Percentiles rank a stretch among this genome's conserved stretches.
phyloP scores from a whole-genome alignment of 441 rosid species.

The Mallotus japonicus region DNA sequence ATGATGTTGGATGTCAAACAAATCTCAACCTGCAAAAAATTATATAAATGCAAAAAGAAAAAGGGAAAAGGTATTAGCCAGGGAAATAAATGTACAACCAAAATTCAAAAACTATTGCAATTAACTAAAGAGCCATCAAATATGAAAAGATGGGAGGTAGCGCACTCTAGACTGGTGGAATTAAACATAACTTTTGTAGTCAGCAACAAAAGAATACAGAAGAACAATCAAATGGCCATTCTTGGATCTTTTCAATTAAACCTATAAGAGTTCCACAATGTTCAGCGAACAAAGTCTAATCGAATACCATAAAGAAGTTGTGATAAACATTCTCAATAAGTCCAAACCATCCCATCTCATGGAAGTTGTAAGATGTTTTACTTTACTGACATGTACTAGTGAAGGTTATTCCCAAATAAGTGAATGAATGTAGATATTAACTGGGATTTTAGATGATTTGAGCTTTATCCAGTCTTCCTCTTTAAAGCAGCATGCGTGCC shows the following conservation, averaged over 20 bases:
- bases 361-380: neutral
- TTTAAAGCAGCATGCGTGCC: constrained; percentile 78
- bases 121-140: neutral
- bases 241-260: neutral
- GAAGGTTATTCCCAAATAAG: neutral
- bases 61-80: constrained; percentile 5
- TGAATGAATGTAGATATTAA: constrained; percentile 23
- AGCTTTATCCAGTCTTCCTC: constrained; percentile 62
- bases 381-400: neutral
- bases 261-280: neutral
- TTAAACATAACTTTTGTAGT: neutral
- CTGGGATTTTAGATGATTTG: constrained; percentile 68
- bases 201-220: neutral
- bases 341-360: neutral
- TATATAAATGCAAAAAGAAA: neutral
- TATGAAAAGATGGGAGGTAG: neutral
- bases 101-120: neutral
- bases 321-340: no score
- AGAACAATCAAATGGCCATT: neutral
- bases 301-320: neutral
- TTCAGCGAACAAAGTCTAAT: neutral
- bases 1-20: constrained; percentile 90
- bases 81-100: neutral
- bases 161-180: neutral
- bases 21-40: constrained; percentile 77